Percentiles rank a stretch among this genome's conserved stretches.
phyloP scores from a whole-genome alignment of 2,329 filamentous ascomycete species.

The Fusarium oligoseptatum region DNA sequence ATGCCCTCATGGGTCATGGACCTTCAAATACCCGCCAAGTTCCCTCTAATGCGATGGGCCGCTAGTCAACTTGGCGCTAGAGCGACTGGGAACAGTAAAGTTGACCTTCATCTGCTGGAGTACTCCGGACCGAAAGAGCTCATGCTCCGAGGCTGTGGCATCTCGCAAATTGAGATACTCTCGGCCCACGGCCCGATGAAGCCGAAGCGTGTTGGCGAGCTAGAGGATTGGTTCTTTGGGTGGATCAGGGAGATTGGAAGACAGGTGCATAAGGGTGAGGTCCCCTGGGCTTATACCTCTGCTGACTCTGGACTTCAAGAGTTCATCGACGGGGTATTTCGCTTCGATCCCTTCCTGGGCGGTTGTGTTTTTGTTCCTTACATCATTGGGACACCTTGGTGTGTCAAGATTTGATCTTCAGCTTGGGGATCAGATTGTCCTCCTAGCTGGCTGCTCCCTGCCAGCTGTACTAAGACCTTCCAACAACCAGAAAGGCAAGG shows the following conservation, averaged over 20 bases:
- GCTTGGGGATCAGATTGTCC: slow-evolving; percentile 13
- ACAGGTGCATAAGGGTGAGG: slow-evolving; percentile 8
- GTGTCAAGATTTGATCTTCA: slow-evolving; percentile 26
- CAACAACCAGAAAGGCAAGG: slow-evolving; percentile 1
- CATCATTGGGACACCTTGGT: slow-evolving; percentile 17
- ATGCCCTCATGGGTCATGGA: slow-evolving; percentile 34
- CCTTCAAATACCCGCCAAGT: slow-evolving; percentile 29
- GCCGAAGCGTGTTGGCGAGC: slow-evolving; percentile 5
- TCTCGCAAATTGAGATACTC: slow-evolving; percentile 18
- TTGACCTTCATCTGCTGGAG: slow-evolving; percentile 22
- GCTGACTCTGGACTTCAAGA: slow-evolving; percentile 21
- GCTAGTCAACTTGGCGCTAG: slow-evolving; percentile 20
- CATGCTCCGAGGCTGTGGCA: slow-evolving; percentile 1
- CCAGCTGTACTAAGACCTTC: slow-evolving; percentile 10
- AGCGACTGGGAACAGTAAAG: slow-evolving; percentile 18
- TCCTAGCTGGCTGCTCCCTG: slow-evolving; percentile 24
- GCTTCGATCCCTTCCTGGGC: slow-evolving; percentile 27
- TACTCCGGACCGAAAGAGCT: slow-evolving; percentile 13
- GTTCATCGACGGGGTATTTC: slow-evolving; percentile 23
- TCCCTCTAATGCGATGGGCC: slow-evolving; percentile 26
- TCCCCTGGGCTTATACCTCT: slow-evolving; percentile 19
- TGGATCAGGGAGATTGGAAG: slow-evolving; percentile 19
- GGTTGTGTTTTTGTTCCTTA: slow-evolving; percentile 24
- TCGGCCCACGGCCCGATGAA: slow-evolving; percentile 18
- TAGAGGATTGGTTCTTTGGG: slow-evolving; percentile 23